Conservation (phyloP, 2,329 filamentous ascomycete species). For the Cladosporium velox region DNA sequence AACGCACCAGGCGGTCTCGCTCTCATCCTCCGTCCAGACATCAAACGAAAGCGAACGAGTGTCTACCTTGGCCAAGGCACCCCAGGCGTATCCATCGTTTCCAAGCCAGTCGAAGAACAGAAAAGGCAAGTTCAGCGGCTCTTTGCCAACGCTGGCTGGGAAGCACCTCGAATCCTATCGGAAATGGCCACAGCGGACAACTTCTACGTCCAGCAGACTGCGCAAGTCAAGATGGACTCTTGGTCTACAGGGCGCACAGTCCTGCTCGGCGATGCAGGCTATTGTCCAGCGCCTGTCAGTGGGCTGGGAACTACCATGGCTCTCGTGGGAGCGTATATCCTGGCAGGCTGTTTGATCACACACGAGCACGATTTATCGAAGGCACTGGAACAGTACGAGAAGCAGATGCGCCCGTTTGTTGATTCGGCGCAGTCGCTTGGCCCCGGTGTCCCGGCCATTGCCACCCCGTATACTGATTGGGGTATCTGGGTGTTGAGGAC, state of each 20-base stretch:
- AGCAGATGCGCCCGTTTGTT: slow-evolving; percentile 32
- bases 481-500: slow-evolving; percentile 1
- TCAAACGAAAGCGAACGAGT: slow-evolving; percentile 27
- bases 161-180: slow-evolving; percentile 29
- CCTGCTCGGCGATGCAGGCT: slow-evolving; percentile 37
- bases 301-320: slow-evolving; percentile 41
- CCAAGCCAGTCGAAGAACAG: slow-evolving; percentile 28
- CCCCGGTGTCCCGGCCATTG: slow-evolving; percentile 33
- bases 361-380: slow-evolving; percentile 28
- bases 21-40: slow-evolving; percentile 35
- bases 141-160: slow-evolving; percentile 35
- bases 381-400: slow-evolving; percentile 34
- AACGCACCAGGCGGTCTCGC: slow-evolving; percentile 33
- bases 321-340: slow-evolving; percentile 37
- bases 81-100: slow-evolving; percentile 27
- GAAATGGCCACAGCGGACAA: slow-evolving; percentile 34
- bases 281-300: slow-evolving; percentile 36
- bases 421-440: slow-evolving; percentile 33
- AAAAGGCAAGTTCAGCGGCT: slow-evolving; percentile 32
- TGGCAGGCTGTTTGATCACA: slow-evolving; percentile 33
- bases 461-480: slow-evolving; percentile 32
- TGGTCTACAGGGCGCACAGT: slow-evolving; percentile 36
- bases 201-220: slow-evolving; percentile 37
- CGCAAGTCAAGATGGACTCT: slow-evolving; percentile 35
- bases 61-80: slow-evolving; percentile 32